Base-by-base conservation (phyloP, 805 yeast genomes). In the Starmerella stellata region DNA sequence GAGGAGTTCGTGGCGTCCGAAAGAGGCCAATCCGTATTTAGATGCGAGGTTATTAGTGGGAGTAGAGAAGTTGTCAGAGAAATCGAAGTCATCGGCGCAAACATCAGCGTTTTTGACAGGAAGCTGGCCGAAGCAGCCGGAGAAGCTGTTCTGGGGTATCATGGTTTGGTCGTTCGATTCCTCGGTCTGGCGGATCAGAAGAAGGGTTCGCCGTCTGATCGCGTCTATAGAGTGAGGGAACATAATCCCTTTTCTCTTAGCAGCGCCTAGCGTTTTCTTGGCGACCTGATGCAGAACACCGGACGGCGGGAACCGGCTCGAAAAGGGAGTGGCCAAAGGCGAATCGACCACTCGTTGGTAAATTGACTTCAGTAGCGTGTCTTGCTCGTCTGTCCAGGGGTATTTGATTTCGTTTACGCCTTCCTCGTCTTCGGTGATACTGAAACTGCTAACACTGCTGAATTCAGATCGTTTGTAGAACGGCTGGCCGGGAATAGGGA, bases 261-360 rank as follows among this genome's bases (percentile, higher is more conserved):
- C 58, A 30, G 49, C 46, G 41, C 61, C 59, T 23, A 70, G 56
- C 21, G 76, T 66, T 32, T 69, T 64, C 48, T 72, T 73, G 5
- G 79, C 69, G 0, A 74, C 75, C 38, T 64, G 63, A 31, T 72
- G 71, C 17, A 74, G 62, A 3, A 76, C 65, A 1, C 82, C 82
- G 1, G 75, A 65, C 0, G 83, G 82, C 5, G 82, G 83, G 49
- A 68, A 68, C 31, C 62, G 53, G 15, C 70, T 67, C 45, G 74
- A 74, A 51, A 76, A 76, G 0, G 85, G 85, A 0, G 85, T 75
- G 5, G 66, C 61, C 25, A 71, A 68, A 5, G 83, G 82, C 48
- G 67, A 71, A 35, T 62, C 62, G 14, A 69, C 64, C 40, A 68
- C 61, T 7, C 58, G 49, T 37, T 68, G 68, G 48, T 73, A 74